Evolutionary conservation across 495 filamentous ascomycete genomes (phyloP).

Genomic region (Penicillium roqueforti): DNA sequence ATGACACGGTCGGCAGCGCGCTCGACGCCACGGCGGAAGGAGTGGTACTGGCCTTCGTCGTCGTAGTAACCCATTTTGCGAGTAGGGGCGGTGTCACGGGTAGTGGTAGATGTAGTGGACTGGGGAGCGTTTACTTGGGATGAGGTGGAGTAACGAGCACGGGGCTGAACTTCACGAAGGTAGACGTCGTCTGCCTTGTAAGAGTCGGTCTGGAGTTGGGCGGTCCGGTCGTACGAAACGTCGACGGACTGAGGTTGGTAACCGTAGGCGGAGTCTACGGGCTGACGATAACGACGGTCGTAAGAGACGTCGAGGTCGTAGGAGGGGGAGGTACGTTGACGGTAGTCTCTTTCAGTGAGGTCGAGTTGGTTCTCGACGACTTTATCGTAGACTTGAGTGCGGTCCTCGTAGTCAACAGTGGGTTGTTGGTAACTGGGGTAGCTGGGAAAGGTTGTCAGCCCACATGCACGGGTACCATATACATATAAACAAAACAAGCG

Average conservation of each 20-base stretch:
- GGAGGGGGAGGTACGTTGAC: slow-evolving; percentile 67
- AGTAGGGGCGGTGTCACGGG: slow-evolving; percentile 31
- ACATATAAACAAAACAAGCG: slow-evolving; percentile 31
- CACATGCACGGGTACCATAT: slow-evolving; percentile 19
- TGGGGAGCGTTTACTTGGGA: slow-evolving; percentile 32
- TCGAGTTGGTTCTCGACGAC: slow-evolving; percentile 62
- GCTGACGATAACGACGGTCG: slow-evolving; percentile 45
- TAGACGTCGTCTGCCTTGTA: slow-evolving; percentile 29
- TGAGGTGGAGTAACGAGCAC: slow-evolving; percentile 36
- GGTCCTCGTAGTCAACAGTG: slow-evolving; percentile 52
- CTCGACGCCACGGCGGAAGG: slow-evolving; percentile 82
- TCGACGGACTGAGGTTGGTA: slow-evolving; percentile 26
- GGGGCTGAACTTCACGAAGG: slow-evolving; percentile 45
- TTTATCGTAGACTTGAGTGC: slow-evolving; percentile 48
- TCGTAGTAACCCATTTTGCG: slow-evolving; percentile 98
- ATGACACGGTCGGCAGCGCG: slow-evolving; percentile 76
- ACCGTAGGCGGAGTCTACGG: slow-evolving; percentile 30
- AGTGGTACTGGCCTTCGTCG: slow-evolving; percentile 95
- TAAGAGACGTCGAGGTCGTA: slow-evolving; percentile 60
- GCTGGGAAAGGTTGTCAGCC: slow-evolving; percentile 31
- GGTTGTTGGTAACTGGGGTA: slow-evolving; percentile 53
- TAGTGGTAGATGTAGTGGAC: slow-evolving; percentile 37
- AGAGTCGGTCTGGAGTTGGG: slow-evolving; percentile 27
- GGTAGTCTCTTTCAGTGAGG: slow-evolving; percentile 80
- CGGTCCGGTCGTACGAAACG: slow-evolving; percentile 31